phyloP scores from a whole-genome alignment of 306 rosid species.

The Spatholobus suberectus region DNA sequence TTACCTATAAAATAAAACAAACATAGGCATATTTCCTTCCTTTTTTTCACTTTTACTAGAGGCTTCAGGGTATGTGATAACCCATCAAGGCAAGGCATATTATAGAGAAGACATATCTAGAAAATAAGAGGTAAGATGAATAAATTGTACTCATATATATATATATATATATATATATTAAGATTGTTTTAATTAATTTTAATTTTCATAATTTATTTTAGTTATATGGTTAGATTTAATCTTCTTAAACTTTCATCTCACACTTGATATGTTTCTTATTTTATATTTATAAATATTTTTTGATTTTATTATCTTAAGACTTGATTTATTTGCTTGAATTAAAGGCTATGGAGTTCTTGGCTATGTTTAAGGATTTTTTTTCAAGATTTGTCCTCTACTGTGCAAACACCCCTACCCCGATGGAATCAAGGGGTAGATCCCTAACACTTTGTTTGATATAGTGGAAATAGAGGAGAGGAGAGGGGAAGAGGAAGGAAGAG shows the following conservation, averaged over 20 bases:
- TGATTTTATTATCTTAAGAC: not conserved
- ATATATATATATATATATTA: not conserved
- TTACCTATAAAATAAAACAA: not conserved
- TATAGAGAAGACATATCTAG: too few species aligned
- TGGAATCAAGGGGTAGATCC: not conserved
- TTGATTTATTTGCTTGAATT: not conserved
- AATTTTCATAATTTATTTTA: too few species aligned
- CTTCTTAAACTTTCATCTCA: too few species aligned
- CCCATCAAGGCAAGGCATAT: not conserved
- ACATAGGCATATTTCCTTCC: not conserved
- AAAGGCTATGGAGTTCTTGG: not conserved
- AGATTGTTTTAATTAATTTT: too few species aligned
- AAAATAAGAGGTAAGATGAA: too few species aligned
- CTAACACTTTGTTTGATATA: too few species aligned
- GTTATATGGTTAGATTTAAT: too few species aligned
- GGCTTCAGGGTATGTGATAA: not conserved
- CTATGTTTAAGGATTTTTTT: not conserved
- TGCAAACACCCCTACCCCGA: not conserved
- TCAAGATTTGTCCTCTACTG: not conserved
- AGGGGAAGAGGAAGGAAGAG: too few species aligned
- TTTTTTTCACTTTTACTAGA: not conserved
- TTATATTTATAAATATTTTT: not conserved
- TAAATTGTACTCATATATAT: too few species aligned
- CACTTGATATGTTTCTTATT: too few species aligned
- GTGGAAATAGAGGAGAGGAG: too few species aligned